Evolutionary conservation across 1,139 yeast species (phyloP).

Genomic region (Saccharomyces hybrid): DNA sequence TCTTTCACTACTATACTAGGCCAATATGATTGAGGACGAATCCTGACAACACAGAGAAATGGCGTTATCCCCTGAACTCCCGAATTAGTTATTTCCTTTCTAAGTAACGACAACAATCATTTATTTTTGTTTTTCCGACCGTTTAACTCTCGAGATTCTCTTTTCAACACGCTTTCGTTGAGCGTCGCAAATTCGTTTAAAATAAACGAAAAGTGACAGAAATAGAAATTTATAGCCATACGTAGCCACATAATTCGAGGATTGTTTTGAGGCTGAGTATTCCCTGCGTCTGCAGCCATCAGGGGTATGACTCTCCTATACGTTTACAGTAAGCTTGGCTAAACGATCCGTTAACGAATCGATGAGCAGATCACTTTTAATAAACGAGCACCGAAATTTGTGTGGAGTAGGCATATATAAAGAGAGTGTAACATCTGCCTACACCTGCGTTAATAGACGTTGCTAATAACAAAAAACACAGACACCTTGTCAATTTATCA

Average conservation of each 20-base stretch:
- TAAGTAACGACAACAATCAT: not conserved
- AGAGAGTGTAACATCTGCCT: not conserved
- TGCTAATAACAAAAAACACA: not conserved
- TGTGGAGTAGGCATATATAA: not conserved
- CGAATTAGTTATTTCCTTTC: not conserved
- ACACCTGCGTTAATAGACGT: not conserved
- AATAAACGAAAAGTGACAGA: not conserved
- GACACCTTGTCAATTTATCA: not conserved
- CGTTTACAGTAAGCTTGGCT: not conserved
- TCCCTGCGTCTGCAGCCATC: constrained; percentile 1
- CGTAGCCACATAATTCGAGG: not conserved
- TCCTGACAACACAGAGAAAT: not conserved
- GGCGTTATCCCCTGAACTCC: not conserved
- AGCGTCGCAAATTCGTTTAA: not conserved
- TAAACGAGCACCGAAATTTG: not conserved
- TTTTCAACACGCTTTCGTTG: not conserved
- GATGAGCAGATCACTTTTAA: not conserved
- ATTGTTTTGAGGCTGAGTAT: not conserved
- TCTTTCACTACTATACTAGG: not conserved
- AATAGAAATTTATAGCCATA: not conserved
- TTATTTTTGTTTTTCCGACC: not conserved
- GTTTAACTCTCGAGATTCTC: not conserved
- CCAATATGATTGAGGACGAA: not conserved
- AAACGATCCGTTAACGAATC: not conserved
- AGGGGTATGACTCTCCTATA: not conserved